Conservation (phyloP, 2,329 filamentous ascomycete genomes). For the Xylaria multiplex region DNA sequence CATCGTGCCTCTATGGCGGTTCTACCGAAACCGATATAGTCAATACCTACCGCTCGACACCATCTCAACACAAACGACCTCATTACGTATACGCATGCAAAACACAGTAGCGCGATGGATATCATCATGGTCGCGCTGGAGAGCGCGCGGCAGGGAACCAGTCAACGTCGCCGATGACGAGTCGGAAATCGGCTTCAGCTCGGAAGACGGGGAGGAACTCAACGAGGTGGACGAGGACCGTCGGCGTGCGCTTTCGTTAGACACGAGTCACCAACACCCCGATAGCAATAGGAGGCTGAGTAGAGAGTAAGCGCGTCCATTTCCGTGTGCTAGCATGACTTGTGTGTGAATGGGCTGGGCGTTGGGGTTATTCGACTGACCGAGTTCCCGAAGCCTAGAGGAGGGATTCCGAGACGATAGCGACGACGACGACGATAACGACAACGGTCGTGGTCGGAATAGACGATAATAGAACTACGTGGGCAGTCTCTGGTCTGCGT, state of each 20-base stretch:
- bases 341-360: not conserved
- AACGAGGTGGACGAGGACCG: slow-evolving; percentile 66
- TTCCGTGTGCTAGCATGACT: slow-evolving; percentile 18
- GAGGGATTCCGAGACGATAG: slow-evolving; percentile 79
- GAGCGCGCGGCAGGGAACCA: slow-evolving; percentile 54
- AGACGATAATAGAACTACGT: slow-evolving; percentile 33
- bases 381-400: slow-evolving; percentile 62
- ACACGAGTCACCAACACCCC: slow-evolving; percentile 50
- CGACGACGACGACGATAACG: slow-evolving; percentile 66
- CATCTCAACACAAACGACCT: slow-evolving; percentile 66
- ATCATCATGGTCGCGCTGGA: slow-evolving; percentile 61
- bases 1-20: slow-evolving; percentile 74
- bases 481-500: slow-evolving; percentile 4
- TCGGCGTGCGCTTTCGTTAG: slow-evolving; percentile 55
- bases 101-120: slow-evolving; percentile 53
- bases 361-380: slow-evolving; percentile 38
- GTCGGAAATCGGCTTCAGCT: slow-evolving; percentile 65
- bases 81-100: slow-evolving; percentile 64
- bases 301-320: slow-evolving; percentile 66
- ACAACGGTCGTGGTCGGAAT: slow-evolving; percentile 33
- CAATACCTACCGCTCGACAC: slow-evolving; percentile 77
- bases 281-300: slow-evolving; percentile 73
- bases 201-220: slow-evolving; percentile 76
- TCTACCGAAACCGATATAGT: slow-evolving; percentile 75
- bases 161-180: slow-evolving; percentile 53